A percentile compares a stretch with the other conserved stretches of the same genome.
Evolutionary conservation across 495 filamentous ascomycete species (phyloP).

Genomic region (Letharia lupina): DNA sequence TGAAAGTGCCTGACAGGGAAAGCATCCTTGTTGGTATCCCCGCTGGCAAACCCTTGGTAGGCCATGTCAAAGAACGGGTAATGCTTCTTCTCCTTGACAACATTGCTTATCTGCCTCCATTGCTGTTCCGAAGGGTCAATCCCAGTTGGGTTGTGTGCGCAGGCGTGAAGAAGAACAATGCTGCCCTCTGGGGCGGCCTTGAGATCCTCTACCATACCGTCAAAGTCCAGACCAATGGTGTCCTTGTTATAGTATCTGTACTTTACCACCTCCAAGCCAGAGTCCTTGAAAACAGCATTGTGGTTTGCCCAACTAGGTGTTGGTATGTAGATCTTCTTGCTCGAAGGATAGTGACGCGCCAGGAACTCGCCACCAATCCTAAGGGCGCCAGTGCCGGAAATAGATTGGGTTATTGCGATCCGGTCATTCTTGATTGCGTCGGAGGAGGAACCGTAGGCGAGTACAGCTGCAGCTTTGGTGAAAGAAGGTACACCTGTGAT

Average conservation of each 20-base stretch:
- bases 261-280: conserved; percentile 78
- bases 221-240: conserved; percentile 95
- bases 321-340: conserved; percentile 92
- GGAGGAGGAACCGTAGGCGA: conserved; percentile 82
- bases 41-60: conserved; percentile 96
- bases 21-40: conserved; percentile 84
- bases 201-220: conserved; percentile 85
- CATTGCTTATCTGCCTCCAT: conserved; percentile 87
- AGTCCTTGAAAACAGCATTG: conserved; percentile 90
- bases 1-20: conserved; percentile 90
- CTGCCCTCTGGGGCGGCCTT: conserved; percentile 78
- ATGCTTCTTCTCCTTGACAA: conserved; percentile 81
- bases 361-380: conserved; percentile 93
- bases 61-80: conserved; percentile 99
- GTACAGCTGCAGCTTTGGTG: conserved; percentile 79
- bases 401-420: conserved; percentile 90
- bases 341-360: conserved; percentile 74
- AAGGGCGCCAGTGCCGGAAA: conserved; percentile 94
- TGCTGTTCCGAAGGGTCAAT: conserved; percentile 89
- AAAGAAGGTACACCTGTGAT: conserved; percentile 94
- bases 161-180: conserved; percentile 90
- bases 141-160: conserved; percentile 97
- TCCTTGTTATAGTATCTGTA: conserved; percentile 99
- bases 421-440: conserved; percentile 65
- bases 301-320: conserved; percentile 98